A percentile compares a stretch with the other conserved stretches of the same genome.
These are phyloP conservation scores for Babesia ovis DNA, from an alignment of 169 alveolate species.

Conservation along the genomic window DNA sequence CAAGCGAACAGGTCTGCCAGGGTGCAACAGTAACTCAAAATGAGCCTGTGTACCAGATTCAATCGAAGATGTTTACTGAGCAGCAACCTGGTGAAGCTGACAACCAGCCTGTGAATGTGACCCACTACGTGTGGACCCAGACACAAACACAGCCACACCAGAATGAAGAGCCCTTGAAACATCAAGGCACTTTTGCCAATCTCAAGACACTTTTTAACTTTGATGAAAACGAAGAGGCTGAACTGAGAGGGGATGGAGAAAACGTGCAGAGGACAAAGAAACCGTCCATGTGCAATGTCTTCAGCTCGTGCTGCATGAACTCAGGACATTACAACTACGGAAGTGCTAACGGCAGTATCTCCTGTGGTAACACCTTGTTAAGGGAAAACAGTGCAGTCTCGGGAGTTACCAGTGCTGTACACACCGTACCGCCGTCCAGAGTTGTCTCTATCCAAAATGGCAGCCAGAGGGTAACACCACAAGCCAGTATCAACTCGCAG, in stretches of 20 bases:
- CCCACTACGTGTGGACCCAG: conserved; percentile 40
- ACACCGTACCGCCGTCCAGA: conserved; percentile 4
- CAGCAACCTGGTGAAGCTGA: neutral
- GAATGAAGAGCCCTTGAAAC: neutral
- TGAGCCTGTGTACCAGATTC: conserved; percentile 17
- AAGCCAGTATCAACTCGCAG: conserved; percentile 7
- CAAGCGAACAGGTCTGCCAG: neutral
- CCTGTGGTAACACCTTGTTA: neutral
- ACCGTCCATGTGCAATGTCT: conserved; percentile 11
- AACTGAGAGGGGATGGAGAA: conserved; percentile 3
- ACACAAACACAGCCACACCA: neutral
- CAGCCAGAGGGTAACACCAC: conserved; percentile 4
- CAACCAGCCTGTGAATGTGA: conserved; percentile 21
- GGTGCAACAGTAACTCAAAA: conserved; percentile 1
- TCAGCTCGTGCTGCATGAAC: conserved; percentile 39
- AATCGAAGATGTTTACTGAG: conserved; percentile 7
- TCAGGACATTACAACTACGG: neutral
- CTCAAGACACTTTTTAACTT: conserved; percentile 28
- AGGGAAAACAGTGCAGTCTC: neutral
- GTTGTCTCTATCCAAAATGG: neutral
- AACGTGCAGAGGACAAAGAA: conserved; percentile 7
- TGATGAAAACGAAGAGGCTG: neutral
- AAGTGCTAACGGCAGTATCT: neutral
- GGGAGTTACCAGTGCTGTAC: neutral
- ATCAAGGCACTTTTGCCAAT: conserved; percentile 23